A percentile compares a stretch with the other conserved stretches of the same genome.
These are phyloP conservation scores for Hawksworthiomyces lignivorus DNA, from an alignment of 2,329 filamentous ascomycete species.

Conservation along the genomic window DNA sequence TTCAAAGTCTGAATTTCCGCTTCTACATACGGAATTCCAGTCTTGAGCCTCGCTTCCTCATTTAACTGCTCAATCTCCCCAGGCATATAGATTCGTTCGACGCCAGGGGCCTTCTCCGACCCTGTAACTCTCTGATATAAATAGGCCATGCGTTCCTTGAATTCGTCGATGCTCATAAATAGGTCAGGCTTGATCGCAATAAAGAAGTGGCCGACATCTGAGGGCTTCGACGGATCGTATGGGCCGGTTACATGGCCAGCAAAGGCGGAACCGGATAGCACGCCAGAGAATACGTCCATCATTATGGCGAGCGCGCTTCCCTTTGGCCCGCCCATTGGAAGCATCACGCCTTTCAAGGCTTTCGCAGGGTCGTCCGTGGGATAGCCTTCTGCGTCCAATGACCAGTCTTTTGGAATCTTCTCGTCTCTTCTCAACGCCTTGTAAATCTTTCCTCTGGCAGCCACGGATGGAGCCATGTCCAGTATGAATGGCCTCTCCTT, in stretches of 20 bases:
- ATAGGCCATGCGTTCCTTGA: conserved; percentile 31
- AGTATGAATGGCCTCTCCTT: conserved; percentile 31
- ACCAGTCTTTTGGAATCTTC: conserved; percentile 18
- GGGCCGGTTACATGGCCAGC: conserved; percentile 48
- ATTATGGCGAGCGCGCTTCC: conserved; percentile 51
- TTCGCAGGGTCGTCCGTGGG: conserved; percentile 17
- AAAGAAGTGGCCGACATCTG: conserved; percentile 49
- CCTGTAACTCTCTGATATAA: conserved; percentile 12
- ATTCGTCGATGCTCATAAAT: conserved; percentile 41
- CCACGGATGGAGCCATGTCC: conserved; percentile 19
- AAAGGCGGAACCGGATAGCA: conserved; percentile 50
- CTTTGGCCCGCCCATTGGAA: conserved; percentile 52
- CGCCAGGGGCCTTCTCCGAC: conserved; percentile 12
- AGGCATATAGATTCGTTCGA: conserved; percentile 10
- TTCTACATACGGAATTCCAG: too few relatives aligned
- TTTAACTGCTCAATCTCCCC: conserved; percentile 4
- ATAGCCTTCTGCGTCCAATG: conserved; percentile 16
- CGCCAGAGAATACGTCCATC: conserved; percentile 57
- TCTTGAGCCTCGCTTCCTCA: too few relatives aligned
- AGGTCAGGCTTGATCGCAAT: conserved; percentile 46
- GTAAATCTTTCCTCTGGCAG: conserved; percentile 19
- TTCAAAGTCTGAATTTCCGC: too few relatives aligned
- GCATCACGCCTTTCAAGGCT: conserved; percentile 15
- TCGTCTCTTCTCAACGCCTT: conserved; percentile 18
- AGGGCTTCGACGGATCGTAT: conserved; percentile 39